phyloP scores from a whole-genome alignment of 2,329 filamentous ascomycete species.

The Pseudogymnoascus sp. region DNA sequence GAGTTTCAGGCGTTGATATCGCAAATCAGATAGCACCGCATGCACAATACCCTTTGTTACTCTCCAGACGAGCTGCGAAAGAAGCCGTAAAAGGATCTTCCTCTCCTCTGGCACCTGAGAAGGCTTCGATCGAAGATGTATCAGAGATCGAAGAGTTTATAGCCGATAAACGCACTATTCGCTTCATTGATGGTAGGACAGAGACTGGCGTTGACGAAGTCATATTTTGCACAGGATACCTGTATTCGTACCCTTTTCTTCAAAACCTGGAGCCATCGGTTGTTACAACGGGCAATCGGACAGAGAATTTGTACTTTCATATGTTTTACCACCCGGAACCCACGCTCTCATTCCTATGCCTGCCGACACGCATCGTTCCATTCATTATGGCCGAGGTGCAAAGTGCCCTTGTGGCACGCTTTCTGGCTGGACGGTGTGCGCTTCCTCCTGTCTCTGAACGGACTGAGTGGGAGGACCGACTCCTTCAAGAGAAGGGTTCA shows the following conservation, averaged over 20 bases:
- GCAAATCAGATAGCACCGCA: slow-evolving; percentile 61
- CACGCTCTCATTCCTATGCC: slow-evolving; percentile 65
- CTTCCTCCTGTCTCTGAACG: slow-evolving; percentile 59
- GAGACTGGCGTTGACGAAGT: slow-evolving; percentile 65
- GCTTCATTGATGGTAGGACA: slow-evolving; percentile 56
- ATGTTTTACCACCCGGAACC: slow-evolving; percentile 68
- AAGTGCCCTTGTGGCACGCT: slow-evolving; percentile 63
- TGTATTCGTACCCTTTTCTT: slow-evolving; percentile 75
- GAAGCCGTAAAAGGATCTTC: slow-evolving; percentile 30
- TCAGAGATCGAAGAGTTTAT: slow-evolving; percentile 49
- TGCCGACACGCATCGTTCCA: slow-evolving; percentile 80
- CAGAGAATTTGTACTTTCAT: slow-evolving; percentile 69
- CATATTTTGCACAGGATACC: slow-evolving; percentile 83
- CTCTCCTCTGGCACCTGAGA: slow-evolving; percentile 25
- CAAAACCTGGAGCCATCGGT: slow-evolving; percentile 40
- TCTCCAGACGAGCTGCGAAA: slow-evolving; percentile 21
- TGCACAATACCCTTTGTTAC: slow-evolving; percentile 39
- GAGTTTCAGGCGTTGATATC: slow-evolving; percentile 78
- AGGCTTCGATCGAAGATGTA: neutral
- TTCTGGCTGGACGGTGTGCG: slow-evolving; percentile 62
- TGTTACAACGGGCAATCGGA: slow-evolving; percentile 59
- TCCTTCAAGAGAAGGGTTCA: slow-evolving; percentile 32
- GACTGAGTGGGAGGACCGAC: slow-evolving; percentile 53
- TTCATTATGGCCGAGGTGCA: slow-evolving; percentile 76
- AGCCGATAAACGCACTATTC: slow-evolving; percentile 47